Evolutionary conservation across 768 basidiomycete species (phyloP).

Genomic region (Boletus huronensis): DNA sequence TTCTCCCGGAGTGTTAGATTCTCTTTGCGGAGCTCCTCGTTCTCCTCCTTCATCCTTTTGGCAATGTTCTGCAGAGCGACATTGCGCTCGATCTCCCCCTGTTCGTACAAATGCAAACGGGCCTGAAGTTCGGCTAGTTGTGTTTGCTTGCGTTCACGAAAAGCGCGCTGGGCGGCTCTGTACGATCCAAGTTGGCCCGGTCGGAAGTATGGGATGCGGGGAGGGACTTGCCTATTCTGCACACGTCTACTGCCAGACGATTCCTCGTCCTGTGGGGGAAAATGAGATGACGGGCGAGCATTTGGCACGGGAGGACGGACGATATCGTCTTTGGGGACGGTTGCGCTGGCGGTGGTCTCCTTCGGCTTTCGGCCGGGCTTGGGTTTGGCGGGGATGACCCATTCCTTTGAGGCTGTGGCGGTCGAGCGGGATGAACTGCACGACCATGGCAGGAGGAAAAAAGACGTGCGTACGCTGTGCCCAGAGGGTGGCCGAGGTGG

Average conservation of each 20-base stretch:
- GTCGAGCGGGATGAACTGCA: background rate
- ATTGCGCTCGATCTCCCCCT: constrained; percentile 87
- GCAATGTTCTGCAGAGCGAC: constrained; percentile 80
- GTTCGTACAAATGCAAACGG: constrained; percentile 79
- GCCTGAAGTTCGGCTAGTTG: constrained; percentile 87
- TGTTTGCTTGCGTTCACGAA: constrained; percentile 85
- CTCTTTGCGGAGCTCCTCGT: constrained; percentile 67
- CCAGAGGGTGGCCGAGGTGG: constrained; percentile 63
- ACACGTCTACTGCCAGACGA: constrained; percentile 59
- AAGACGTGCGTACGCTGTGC: constrained; percentile 55
- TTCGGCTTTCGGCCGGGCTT: constrained; percentile 87
- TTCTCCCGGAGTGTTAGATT: constrained; percentile 58
- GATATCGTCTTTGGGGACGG: constrained; percentile 42
- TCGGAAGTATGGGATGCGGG: background rate
- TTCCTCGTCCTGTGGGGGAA: constrained; percentile 38
- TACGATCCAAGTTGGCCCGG: constrained; percentile 2
- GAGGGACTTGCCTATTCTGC: constrained; percentile 61
- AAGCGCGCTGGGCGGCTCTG: constrained; percentile 86
- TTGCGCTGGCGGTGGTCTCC: constrained; percentile 36
- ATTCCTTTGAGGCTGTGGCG: constrained; percentile 75
- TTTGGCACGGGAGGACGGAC: constrained; percentile 35
- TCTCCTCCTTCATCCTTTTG: constrained; percentile 84
- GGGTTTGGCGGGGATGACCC: constrained; percentile 83
- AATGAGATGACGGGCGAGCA: constrained; percentile 6
- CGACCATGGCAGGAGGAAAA: background rate